These are phyloP conservation scores for Cucumis variabilis DNA, from an alignment of 331 rosid species.

Conservation along the genomic window DNA sequence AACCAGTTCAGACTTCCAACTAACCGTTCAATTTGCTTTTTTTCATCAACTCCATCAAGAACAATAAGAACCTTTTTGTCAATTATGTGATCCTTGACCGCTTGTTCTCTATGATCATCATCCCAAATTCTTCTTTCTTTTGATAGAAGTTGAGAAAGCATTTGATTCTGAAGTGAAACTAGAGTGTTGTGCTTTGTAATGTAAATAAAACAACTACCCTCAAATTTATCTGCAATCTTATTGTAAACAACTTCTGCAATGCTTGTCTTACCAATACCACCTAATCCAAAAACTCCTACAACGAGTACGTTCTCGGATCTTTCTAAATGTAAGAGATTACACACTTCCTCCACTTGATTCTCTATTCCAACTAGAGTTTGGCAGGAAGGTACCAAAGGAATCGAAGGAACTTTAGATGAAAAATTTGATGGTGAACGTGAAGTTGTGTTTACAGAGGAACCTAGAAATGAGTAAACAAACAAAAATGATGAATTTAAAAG, in stretches of 20 bases:
- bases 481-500: too few species aligned
- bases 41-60: conserved; percentile 16
- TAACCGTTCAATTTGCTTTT: conserved; percentile 1
- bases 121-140: too few species aligned
- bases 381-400: too few species aligned
- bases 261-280: background rate
- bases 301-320: background rate
- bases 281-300: background rate
- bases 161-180: background rate
- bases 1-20: conserved; percentile 1
- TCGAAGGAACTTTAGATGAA: too few species aligned
- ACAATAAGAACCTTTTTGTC: conserved; percentile 28
- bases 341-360: too few species aligned
- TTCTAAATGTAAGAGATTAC: background rate
- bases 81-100: background rate
- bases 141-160: too few species aligned
- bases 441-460: too few species aligned
- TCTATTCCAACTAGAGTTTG: too few species aligned
- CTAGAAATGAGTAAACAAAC: too few species aligned
- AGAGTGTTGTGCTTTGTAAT: background rate
- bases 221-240: background rate
- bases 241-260: background rate
- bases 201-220: background rate
- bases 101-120: background rate
- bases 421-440: too few species aligned